Evolutionary conservation across 2,329 filamentous ascomycete genomes (phyloP).

Genomic region (Colletotrichum sidae): DNA sequence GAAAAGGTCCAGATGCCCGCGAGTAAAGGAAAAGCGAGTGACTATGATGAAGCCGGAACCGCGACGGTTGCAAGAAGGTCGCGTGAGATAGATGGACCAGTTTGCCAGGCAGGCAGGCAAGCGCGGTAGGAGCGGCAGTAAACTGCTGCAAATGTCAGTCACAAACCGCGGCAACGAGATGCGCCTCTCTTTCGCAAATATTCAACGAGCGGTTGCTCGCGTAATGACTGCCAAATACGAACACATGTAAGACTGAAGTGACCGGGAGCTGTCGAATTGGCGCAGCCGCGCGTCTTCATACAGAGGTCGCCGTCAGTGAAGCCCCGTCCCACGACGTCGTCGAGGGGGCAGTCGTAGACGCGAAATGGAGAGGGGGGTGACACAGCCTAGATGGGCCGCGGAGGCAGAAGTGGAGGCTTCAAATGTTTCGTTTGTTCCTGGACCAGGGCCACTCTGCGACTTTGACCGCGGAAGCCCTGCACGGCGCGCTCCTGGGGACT

Average conservation of each 20-base stretch:
- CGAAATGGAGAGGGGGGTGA: conserved; percentile 28
- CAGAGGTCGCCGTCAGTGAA: conserved; percentile 27
- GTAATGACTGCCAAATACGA: too few relatives aligned
- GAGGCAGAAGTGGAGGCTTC: conserved; percentile 30
- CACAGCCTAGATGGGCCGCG: conserved; percentile 31
- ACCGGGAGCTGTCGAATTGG: conserved; percentile 21
- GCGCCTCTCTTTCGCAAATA: background rate
- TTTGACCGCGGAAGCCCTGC: conserved; percentile 31
- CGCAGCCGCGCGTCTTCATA: conserved; percentile 37
- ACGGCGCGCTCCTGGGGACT: conserved; percentile 35
- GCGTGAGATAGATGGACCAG: background rate
- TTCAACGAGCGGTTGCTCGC: too few relatives aligned
- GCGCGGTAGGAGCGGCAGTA: conserved; percentile 15
- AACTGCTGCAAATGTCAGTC: conserved; percentile 16
- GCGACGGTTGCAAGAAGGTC: conserved; percentile 10
- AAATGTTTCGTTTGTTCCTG: conserved; percentile 36
- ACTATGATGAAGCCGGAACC: conserved; percentile 20
- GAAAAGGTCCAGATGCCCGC: conserved; percentile 17
- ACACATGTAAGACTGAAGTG: conserved; percentile 1
- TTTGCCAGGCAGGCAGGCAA: conserved; percentile 17
- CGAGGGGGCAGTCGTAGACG: conserved; percentile 30
- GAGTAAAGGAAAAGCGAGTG: conserved; percentile 13
- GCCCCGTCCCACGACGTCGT: conserved; percentile 27
- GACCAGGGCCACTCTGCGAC: conserved; percentile 30
- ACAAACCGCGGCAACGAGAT: conserved; percentile 14